Evolutionary conservation across 257 asterid species (phyloP).

Genomic region (Henckelia pumila): DNA sequence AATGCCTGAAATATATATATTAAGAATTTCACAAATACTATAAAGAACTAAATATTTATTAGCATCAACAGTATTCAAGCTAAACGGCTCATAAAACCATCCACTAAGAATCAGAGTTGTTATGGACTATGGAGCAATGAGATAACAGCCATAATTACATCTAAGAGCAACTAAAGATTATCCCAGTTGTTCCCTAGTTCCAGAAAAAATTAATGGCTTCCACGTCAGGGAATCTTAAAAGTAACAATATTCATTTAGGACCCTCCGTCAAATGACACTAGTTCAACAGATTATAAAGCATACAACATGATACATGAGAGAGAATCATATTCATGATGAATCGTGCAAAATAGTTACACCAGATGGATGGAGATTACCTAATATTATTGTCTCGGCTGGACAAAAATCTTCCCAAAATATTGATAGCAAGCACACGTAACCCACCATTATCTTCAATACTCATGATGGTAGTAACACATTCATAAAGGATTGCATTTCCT

Average conservation of each 20-base stretch:
- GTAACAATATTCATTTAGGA: not conserved
- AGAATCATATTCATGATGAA: conserved; percentile 15
- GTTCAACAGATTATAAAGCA: not conserved
- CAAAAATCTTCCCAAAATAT: conserved; percentile 95
- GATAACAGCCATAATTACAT: not conserved
- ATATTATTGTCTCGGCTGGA: conserved; percentile 97
- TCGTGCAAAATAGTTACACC: conserved; percentile 14
- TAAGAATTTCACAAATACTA: not conserved
- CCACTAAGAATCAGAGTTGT: not conserved
- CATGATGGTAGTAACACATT: conserved; percentile 95
- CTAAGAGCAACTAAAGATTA: not conserved
- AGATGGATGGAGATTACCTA: conserved; percentile 47
- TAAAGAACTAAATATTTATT: too few relatives aligned
- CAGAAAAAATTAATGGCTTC: not conserved
- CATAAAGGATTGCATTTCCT: conserved; percentile 94
- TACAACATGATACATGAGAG: conserved; percentile 9
- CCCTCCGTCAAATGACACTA: not conserved
- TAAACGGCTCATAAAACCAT: too few relatives aligned
- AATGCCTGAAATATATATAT: too few relatives aligned
- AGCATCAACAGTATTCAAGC: not conserved
- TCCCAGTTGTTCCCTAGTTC: not conserved
- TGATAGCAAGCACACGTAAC: conserved; percentile 88
- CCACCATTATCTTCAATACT: conserved; percentile 95
- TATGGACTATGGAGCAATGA: not conserved
- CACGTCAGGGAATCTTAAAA: not conserved